Evolutionary conservation across 2,329 filamentous ascomycete species (phyloP), one percentile per base, ranked within the genome.

Genomic region (Capronia americana): DNA sequence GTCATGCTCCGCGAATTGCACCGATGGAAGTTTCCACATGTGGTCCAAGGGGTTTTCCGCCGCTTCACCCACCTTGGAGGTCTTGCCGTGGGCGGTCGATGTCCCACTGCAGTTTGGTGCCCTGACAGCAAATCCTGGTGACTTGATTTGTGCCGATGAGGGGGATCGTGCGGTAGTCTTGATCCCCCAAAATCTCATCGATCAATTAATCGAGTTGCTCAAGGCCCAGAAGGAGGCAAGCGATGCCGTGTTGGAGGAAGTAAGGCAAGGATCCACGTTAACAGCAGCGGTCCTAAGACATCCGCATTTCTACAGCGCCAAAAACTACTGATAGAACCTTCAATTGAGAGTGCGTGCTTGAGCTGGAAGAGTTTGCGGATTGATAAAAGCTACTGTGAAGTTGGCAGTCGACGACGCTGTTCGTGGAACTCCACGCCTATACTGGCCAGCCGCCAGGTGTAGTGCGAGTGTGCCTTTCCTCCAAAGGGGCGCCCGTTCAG

Each of bases 41-140:
- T 61, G 59, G 59, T 61, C 59, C 11, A 20, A 17, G 20, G 59
- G 59, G 6, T n/a, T 61, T 17, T 61, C 59, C 23, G 59, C 59
- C 14, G 44, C 59, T 20, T n/a, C 46, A 6, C 59, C 59, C 17
- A 54, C 59, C n/a, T 24, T 61, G 8, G 48, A 61, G 10, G 30
- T 26, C n/a, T n/a, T 20, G 11, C 59, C 59, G 11, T 61, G 59
- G 48, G 30, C 20, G 26, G 28, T 51, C 10, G 59, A 61, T 32
- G 46, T 61, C 32, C 28, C 59, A 4, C 46, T 61, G 4, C 23
- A 61, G 46, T 8, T 61, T 4, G 57, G 59, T 32, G n/a, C 17
- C 10, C 14, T 55, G 10, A 14, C 23, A 2, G 59, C 54, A 46
- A 54, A 54, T 4, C 59, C 59, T 54, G 59, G 59, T 20, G 59